Base-by-base conservation (phyloP, 1,139 yeast genomes). In the Hyphopichia pseudoburtonii region DNA sequence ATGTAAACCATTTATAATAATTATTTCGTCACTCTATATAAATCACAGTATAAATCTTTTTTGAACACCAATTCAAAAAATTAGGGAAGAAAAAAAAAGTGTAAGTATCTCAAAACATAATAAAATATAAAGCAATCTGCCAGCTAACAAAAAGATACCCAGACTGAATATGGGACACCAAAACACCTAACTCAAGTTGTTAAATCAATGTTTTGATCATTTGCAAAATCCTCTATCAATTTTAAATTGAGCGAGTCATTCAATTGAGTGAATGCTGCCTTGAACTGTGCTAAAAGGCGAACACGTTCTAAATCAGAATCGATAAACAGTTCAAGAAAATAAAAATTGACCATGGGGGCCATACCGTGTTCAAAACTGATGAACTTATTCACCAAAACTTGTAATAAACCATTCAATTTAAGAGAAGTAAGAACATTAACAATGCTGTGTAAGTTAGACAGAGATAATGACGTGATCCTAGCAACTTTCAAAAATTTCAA, bases 381-480 rank as follows among this genome's bases (percentile, higher is more conserved):
- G 12, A 69, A 50, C 42, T 66, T 62, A 32, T 50, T 54, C 30
- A 64, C 45, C 26, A 70, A 45, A 17, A 66, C 42, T 31, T 58
- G 54, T 42, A 70, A 54, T 7, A 49, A 39, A 4, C 57, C 61
- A 12, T 41, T 49, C 3, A 63, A 57, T 12, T 54, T 50, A 12
- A 49, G 46, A 3, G 45, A 32, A 0, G 66, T 52, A 39, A 70
- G 57, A 26, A 67, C 50, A 18, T 51, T 41, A 19, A 70, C 55
- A 2, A 68, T 44, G 10, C 45, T 47, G 10, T 43, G 34, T 30
- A 70, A 56, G 33, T 62, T 61, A 4, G 47, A 43, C 3, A 51
- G 45, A 1, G 60, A 48, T 15, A 69, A 42, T 12, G 44, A 39
- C 16, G 43, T 48, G 33, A 56, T 38, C 3, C 48, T 41, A 5